Evolutionary conservation across 2,329 filamentous ascomycete genomes (phyloP).

Genomic region (Polytolypa hystricis): DNA sequence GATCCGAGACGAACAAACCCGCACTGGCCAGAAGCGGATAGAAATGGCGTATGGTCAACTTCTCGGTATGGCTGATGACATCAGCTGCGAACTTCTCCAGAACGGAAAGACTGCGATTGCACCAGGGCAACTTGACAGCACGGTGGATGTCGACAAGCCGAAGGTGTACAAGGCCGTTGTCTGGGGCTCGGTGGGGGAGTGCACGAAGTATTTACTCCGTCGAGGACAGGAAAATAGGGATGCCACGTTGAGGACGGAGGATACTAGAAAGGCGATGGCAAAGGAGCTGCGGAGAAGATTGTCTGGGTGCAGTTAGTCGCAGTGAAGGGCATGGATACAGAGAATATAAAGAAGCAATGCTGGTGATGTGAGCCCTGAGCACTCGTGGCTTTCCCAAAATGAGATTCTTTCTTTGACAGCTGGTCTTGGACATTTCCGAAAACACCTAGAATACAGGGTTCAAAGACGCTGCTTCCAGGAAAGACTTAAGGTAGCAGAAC

Average conservation of each 20-base stretch:
- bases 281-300: conserved; percentile 36
- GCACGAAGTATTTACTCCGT: conserved; percentile 60
- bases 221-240: conserved; percentile 48
- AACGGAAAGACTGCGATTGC: conserved; percentile 14
- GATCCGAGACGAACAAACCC: conserved; percentile 36
- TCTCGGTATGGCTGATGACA: conserved; percentile 50
- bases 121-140: no score
- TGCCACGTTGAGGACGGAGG: conserved; percentile 41
- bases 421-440: no score
- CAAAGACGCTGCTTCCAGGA: no score
- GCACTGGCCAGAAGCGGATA: conserved; percentile 29
- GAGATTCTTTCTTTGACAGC: no score
- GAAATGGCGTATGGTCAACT: conserved; percentile 45
- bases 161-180: conserved; percentile 44
- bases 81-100: conserved; percentile 39
- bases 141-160: conserved; percentile 25
- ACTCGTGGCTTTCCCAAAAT: no score
- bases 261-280: conserved; percentile 41
- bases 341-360: no score
- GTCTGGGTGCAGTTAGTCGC: conserved; percentile 1
- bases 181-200: conserved; percentile 54
- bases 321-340: no score
- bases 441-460: no score
- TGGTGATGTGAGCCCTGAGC: no score
- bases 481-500: no score